phyloP scores from a whole-genome alignment of 306 rosid species.

The Prunus davidiana region DNA sequence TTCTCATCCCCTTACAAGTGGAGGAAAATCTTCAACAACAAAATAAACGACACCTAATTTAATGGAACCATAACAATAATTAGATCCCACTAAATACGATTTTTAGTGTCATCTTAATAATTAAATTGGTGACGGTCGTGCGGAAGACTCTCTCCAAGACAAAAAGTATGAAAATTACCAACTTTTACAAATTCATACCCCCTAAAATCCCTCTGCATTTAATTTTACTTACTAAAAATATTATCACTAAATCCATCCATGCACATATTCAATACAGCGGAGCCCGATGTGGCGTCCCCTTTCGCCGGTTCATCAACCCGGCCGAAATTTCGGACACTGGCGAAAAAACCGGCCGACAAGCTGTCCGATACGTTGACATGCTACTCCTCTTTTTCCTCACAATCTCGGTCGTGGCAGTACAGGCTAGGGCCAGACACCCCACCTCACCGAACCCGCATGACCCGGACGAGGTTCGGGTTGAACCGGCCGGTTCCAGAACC shows the following conservation, averaged over 20 bases:
- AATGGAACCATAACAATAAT: background rate
- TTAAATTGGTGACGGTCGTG: background rate
- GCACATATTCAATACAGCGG: slow-evolving; percentile 61
- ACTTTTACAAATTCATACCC: slow-evolving; percentile 16
- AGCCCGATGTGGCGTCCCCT: slow-evolving; percentile 83
- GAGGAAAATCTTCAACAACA: background rate
- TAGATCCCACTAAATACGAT: background rate
- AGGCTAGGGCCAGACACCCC: slow-evolving; percentile 48
- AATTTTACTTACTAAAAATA: background rate
- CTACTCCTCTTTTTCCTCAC: slow-evolving; percentile 62
- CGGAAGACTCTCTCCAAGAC: background rate
- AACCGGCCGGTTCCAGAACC: slow-evolving; percentile 66
- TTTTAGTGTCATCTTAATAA: background rate
- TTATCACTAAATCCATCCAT: background rate
- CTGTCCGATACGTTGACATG: slow-evolving; percentile 46
- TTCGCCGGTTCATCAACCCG: slow-evolving; percentile 66
- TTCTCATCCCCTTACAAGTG: no score
- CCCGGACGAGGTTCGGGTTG: slow-evolving; percentile 60
- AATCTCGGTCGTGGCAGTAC: slow-evolving; percentile 74
- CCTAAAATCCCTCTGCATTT: slow-evolving; percentile 3
- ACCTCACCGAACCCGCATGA: slow-evolving; percentile 52
- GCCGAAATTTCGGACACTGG: slow-evolving; percentile 30
- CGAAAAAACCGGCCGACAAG: slow-evolving; percentile 26
- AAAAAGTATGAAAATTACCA: background rate
- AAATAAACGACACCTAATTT: background rate